Evolutionary conservation across 139 green algal genomes (phyloP).

Genomic region (Limnomonas spitsbergensis): DNA sequence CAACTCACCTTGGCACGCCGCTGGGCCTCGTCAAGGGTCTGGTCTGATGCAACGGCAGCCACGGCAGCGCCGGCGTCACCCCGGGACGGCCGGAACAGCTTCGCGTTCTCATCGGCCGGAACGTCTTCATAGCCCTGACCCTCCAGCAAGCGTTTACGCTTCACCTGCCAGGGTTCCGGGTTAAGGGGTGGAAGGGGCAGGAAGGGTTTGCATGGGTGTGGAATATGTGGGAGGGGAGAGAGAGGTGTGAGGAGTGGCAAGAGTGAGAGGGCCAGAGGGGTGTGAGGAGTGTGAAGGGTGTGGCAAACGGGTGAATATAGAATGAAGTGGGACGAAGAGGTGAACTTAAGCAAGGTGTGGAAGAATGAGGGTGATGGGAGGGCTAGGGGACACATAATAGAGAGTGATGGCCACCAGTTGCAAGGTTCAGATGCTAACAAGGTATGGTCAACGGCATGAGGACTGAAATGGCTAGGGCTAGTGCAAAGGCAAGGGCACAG

Average conservation of each 20-base stretch:
- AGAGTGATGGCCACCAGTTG: too few relatives aligned
- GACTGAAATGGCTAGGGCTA: too few relatives aligned
- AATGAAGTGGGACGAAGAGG: not conserved
- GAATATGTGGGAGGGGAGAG: not conserved
- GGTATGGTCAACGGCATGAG: too few relatives aligned
- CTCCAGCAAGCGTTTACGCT: slow-evolving; percentile 6
- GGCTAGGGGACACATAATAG: too few relatives aligned
- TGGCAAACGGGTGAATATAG: not conserved
- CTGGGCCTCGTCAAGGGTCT: not conserved
- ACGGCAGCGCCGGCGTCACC: not conserved
- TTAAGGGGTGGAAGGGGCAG: not conserved
- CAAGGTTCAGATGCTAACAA: too few relatives aligned
- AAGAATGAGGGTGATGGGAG: too few relatives aligned
- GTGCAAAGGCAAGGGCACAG: too few relatives aligned
- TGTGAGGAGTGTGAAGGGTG: too few relatives aligned
- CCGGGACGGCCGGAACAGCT: not conserved
- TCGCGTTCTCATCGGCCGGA: not conserved
- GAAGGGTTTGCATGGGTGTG: not conserved
- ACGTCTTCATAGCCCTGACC: slow-evolving; percentile 6
- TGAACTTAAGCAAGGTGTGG: too few relatives aligned
- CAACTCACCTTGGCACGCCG: not conserved
- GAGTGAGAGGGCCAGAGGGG: not conserved
- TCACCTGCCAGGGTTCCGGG: not conserved
- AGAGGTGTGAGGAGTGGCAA: not conserved
- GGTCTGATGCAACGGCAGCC: not conserved